phyloP scores from a whole-genome alignment of 805 yeast species.

The Lachancea fermentati region DNA sequence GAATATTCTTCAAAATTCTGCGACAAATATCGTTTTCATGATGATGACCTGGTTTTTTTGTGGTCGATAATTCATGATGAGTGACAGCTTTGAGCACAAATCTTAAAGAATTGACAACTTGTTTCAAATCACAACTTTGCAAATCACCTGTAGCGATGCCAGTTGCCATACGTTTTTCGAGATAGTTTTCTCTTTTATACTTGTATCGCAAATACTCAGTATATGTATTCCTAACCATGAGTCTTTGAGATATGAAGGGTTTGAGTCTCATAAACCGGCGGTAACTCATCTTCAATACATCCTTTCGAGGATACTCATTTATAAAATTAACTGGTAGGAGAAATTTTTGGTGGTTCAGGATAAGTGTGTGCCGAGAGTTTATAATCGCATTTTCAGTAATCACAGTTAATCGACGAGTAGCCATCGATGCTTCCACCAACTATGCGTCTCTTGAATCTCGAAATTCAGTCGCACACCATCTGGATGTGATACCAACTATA shows the following conservation, averaged over 20 bases:
- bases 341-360: conserved; percentile 14
- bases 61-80: conserved; percentile 10
- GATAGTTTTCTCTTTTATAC: conserved; percentile 25
- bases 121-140: conserved; percentile 1
- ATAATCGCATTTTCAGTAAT: conserved; percentile 20
- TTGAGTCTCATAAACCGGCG: conserved; percentile 25
- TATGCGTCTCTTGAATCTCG: no score
- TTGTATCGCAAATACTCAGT: conserved; percentile 26
- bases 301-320: conserved; percentile 5
- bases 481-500: no score
- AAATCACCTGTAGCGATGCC: conserved; percentile 3
- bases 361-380: conserved; percentile 14
- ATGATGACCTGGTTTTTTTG: conserved; percentile 4
- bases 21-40: conserved; percentile 20
- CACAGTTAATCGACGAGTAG: conserved; percentile 6
- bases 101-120: conserved; percentile 17
- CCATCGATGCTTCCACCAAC: conserved; percentile 1
- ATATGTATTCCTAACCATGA: conserved; percentile 24
- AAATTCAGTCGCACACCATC: no score
- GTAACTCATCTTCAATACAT: conserved; percentile 13
- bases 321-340: conserved; percentile 7
- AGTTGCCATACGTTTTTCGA: conserved; percentile 16
- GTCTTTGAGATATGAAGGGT: conserved; percentile 25
- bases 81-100: conserved; percentile 23
- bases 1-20: conserved; percentile 25